Evolutionary conservation across 441 rosid genomes (phyloP).

Genomic region (Syzygium syzygioides): DNA sequence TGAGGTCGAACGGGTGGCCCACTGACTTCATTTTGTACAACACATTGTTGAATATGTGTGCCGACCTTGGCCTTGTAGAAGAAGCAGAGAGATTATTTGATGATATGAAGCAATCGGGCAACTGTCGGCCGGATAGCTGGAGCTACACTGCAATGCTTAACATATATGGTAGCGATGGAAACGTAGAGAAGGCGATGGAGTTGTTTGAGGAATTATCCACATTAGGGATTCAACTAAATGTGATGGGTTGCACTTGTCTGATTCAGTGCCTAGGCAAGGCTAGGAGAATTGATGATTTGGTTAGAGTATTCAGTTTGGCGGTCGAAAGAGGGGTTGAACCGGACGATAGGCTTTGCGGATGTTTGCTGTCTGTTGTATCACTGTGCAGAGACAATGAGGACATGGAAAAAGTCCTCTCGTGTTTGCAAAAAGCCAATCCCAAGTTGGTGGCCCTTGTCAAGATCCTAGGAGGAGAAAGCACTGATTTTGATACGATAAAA

Average conservation of each 20-base stretch:
- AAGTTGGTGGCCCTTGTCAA: slow-evolving; percentile 52
- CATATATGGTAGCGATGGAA: slow-evolving; percentile 69
- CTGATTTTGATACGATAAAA: slow-evolving; percentile 39
- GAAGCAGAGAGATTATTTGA: slow-evolving; percentile 79
- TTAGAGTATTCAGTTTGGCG: slow-evolving; percentile 45
- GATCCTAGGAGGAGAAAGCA: slow-evolving; percentile 38
- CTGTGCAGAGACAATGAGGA: slow-evolving; percentile 54
- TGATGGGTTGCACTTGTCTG: slow-evolving; percentile 91
- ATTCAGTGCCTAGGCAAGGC: slow-evolving; percentile 81
- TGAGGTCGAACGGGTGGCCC: slow-evolving; percentile 68
- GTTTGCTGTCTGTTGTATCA: slow-evolving; percentile 75
- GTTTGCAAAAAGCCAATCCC: slow-evolving; percentile 61
- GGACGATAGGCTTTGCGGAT: slow-evolving; percentile 84
- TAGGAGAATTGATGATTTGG: slow-evolving; percentile 58
- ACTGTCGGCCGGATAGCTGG: slow-evolving; percentile 69
- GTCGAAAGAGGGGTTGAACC: slow-evolving; percentile 54
- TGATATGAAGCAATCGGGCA: slow-evolving; percentile 65
- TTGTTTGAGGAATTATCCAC: slow-evolving; percentile 62
- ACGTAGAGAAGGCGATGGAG: slow-evolving; percentile 61
- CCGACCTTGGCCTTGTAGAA: slow-evolving; percentile 79
- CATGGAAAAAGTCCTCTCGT: slow-evolving; percentile 48
- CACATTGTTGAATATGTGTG: slow-evolving; percentile 88
- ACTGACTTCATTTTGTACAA: slow-evolving; percentile 83
- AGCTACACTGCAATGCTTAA: slow-evolving; percentile 89
- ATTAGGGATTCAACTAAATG: slow-evolving; percentile 52